Base-by-base conservation (phyloP, 164 flowering plant species). In the Platanus orientalis region DNA sequence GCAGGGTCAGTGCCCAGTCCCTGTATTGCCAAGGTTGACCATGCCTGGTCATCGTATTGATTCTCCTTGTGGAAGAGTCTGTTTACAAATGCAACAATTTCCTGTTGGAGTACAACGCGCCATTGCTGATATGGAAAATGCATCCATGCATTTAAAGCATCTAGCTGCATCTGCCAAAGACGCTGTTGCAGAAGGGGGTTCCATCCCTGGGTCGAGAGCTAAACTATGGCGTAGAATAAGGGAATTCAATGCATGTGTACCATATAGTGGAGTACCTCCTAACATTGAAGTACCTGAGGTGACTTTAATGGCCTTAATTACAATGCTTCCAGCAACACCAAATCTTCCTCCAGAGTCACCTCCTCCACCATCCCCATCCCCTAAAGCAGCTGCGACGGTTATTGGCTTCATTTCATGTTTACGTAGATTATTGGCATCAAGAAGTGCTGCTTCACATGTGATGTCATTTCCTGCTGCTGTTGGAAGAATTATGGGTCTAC, bases 391-490 rank as follows among this genome's bases (percentile, higher is more conserved):
- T 65, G 99, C 99, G 61, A 94, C 99, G 3, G 85, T 91, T 19
- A 90, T 88, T 73, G 97, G 97, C 0, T 91, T 94, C 63, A 69
- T 91, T 69, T 84, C 90, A 48, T 94, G 99, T 69, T 80, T 94
- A 65, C 96, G 85, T 60, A 81, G 99, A 71, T 71, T 94, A 62
- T 67, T 94, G 40, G 81, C 96, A 48, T 94, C 99, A 62, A 81
- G 81, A 78, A 88, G 73, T 84, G 96, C 99, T 53, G 84, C 97
- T 45, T 91, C 99, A 27, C 99, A 94, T 78, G 90, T 94, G 60
- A 88, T 94, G 95, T 86, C 99, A 30, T 94, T 94, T 79, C 99
- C 99, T 72, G 99, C 99, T 66, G 99, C 99, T 52, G 96, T 94
- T 70, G 96, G 88, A 54, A 82, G 99, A 78, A 79, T 94, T 68